Evolutionary conservation across 306 rosid genomes (phyloP).

Genomic region (Quercus aquifolioides): DNA sequence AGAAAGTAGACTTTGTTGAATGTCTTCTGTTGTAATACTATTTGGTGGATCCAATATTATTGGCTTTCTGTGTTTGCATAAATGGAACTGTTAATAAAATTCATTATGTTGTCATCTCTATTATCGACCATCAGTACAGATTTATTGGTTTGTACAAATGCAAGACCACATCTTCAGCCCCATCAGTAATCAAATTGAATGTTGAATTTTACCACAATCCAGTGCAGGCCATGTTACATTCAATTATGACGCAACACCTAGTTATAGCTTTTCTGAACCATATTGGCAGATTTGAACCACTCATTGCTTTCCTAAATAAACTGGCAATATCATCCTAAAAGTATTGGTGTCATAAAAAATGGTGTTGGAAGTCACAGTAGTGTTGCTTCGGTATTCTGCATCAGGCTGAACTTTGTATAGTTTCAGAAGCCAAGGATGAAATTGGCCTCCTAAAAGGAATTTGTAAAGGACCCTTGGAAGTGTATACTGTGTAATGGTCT

Average conservation of each 20-base stretch:
- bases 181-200: no score
- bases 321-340: no score
- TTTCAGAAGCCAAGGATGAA: background rate
- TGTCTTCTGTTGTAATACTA: background rate
- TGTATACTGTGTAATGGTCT: background rate
- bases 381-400: background rate
- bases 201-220: no score
- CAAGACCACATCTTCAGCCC: no score
- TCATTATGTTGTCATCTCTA: background rate
- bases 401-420: background rate
- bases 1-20: constrained; percentile 20
- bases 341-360: no score
- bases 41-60: background rate
- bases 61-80: constrained; percentile 7
- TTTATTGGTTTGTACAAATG: no score
- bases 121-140: background rate
- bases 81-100: background rate
- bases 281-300: no score
- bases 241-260: no score
- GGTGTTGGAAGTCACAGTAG: no score
- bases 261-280: no score
- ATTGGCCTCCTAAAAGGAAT: background rate
- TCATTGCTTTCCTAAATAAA: no score
- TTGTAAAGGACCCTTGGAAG: background rate
- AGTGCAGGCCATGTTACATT: no score